These are phyloP conservation scores for Dactylella cylindrospora DNA, from an alignment of 2,329 filamentous ascomycete genomes.

Conservation along the genomic window DNA sequence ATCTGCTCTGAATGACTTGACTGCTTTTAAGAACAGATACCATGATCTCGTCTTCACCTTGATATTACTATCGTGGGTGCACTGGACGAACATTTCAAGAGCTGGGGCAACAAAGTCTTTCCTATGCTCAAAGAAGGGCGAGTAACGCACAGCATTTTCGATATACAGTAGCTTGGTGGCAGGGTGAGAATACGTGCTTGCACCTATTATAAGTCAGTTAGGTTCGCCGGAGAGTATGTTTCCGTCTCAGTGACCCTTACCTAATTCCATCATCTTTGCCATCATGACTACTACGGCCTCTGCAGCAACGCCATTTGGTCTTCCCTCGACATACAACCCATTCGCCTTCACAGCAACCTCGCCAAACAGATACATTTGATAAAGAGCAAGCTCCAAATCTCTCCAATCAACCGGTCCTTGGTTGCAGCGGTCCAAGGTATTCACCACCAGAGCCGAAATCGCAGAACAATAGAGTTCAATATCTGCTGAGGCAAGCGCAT, in stretches of 20 bases:
- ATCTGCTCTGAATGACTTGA: slow-evolving; percentile 80
- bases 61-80: slow-evolving; percentile 84
- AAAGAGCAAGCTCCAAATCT: slow-evolving; percentile 86
- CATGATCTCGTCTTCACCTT: slow-evolving; percentile 88
- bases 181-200: slow-evolving; percentile 82
- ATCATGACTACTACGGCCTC: slow-evolving; percentile 88
- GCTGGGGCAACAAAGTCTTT: slow-evolving; percentile 78
- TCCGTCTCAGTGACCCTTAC: slow-evolving; percentile 57
- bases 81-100: slow-evolving; percentile 84
- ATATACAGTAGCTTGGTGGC: slow-evolving; percentile 94
- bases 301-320: slow-evolving; percentile 74
- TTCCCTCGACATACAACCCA: slow-evolving; percentile 80
- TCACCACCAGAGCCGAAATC: slow-evolving; percentile 81
- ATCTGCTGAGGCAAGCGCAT: slow-evolving; percentile 86
- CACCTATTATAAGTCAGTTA: slow-evolving; percentile 59
- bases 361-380: slow-evolving; percentile 95
- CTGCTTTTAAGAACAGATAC: slow-evolving; percentile 93
- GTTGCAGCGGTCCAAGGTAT: slow-evolving; percentile 78
- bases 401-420: slow-evolving; percentile 85
- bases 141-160: slow-evolving; percentile 96
- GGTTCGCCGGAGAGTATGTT: slow-evolving; percentile 37
- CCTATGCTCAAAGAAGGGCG: slow-evolving; percentile 85
- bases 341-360: slow-evolving; percentile 88
- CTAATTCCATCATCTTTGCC: slow-evolving; percentile 89
- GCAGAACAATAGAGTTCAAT: slow-evolving; percentile 85